Evolutionary conservation across 495 filamentous ascomycete species (phyloP), one percentile per base, ranked within the genome.

Genomic region (Hypoxylon crocopeplum): DNA sequence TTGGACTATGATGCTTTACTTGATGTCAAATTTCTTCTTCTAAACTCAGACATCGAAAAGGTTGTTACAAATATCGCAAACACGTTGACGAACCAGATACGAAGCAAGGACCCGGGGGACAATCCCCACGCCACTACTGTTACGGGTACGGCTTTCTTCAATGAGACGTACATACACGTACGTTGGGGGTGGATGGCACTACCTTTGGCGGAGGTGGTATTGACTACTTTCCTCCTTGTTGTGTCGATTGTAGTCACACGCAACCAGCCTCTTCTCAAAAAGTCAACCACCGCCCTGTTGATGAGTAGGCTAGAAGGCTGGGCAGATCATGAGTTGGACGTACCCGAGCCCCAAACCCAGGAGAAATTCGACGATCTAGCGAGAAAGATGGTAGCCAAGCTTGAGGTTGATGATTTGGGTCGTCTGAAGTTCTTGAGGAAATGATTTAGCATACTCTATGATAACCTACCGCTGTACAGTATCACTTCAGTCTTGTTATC

Each of bases 321-420:
- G 61, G 5, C 29, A 1, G 61, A 64, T 16, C 45, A 59, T 5
- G 61, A 64, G 15, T 13, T 56, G 27, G 15, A 47, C 7, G 47
- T 63, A 16, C 11, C 47, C 3, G 36, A 36, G 24, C 39, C 36
- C 6, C 30, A 48, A 30, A 63, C 59, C 11, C 46, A 32, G 11
- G 46, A 62, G 25, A 56, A 56, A 5, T 19, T 56, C 17, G 51
- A 56, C 10, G 40, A 19, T n/a, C 32, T 56, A 2, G 45, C 46
- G 11, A 22, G 56, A 13, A 46, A 37, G 27, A 51, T 56, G 40
- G 13, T 38, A 5, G 59, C 51, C 20, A 44, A 45, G 39, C 32
- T 51, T 15, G 12, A 86, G 84, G 22, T 90, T 74, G 20, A 83
- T 86, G 62, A 92, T n/a, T 12, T 8, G 15, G 42, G n/a, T 0